Base-by-base conservation (phyloP, 2,329 filamentous ascomycete genomes). In the Cryoendolithus antarcticus region DNA sequence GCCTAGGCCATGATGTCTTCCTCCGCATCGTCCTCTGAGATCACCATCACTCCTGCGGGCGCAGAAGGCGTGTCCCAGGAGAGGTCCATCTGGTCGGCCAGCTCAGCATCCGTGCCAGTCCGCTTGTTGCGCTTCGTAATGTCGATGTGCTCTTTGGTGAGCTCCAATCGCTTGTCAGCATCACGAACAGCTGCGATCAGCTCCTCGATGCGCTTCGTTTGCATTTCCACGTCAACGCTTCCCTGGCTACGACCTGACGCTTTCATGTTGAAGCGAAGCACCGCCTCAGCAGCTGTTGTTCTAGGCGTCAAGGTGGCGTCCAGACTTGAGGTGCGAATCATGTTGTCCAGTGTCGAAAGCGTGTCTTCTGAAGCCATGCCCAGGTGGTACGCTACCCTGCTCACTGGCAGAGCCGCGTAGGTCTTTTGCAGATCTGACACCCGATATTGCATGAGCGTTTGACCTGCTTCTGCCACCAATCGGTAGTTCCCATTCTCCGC, bases 381-480 rank as follows among this genome's bases (percentile, higher is more conserved):
- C 15, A 79, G 57, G 11, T 69, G 65, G 19, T 59, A 60, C 0
- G 71, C 63, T 21, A 77, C 69, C 35, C 70, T 69, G 4, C 65
- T 59, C 7, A 80, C 61, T 3, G 73, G 70, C 29, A 80, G 64
- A 4, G 76, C 74, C 27, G 72, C 70, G 54, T 89, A 95, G 3
- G 84, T 77, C 38, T 74, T 72, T 33, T 79, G 77, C 19, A 96
- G 68, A 43, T 77, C 77, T 28, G 80, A 67, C 41, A 96, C 75
- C 43, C 82, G 78, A 65, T 81, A 86, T 50, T 78, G 77, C 49
- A 82, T 77, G 55, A 88, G 84, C 7, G 82, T 77, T 12, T 72
- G 65, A 30, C 81, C 58, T 7, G 89, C 78, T 56, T 85, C 76
- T 4, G 67, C 63, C 9, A 93, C 68, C 9, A 96, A 71, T 3